phyloP scores from a whole-genome alignment of 169 alveolate genomes.

The Plasmodium berghei region DNA sequence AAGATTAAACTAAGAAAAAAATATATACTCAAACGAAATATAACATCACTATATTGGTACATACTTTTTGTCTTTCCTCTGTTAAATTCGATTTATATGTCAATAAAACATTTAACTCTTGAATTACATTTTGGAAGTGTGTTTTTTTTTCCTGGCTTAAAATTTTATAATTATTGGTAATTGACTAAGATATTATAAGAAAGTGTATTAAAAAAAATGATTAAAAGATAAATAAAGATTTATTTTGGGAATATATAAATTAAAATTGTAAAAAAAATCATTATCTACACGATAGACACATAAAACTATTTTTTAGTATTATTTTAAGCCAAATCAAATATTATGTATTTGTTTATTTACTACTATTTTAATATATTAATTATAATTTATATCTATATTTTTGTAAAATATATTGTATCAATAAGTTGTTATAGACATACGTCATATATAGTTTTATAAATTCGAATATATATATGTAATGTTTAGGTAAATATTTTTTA shows the following conservation, averaged over 20 bases:
- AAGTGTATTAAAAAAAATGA: background rate
- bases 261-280: too few species aligned
- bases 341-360: too few species aligned
- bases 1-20: constrained; percentile 13
- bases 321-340: too few species aligned
- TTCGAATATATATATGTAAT: too few species aligned
- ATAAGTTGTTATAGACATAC: too few species aligned
- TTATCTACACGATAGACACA: too few species aligned
- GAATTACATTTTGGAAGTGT: constrained; percentile 35
- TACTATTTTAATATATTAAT: too few species aligned
- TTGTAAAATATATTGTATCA: too few species aligned
- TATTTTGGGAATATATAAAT: background rate
- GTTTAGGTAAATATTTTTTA: too few species aligned
- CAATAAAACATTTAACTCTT: constrained; percentile 56
- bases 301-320: too few species aligned
- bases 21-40: background rate
- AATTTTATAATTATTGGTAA: constrained; percentile 30
- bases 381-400: too few species aligned
- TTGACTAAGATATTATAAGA: constrained; percentile 24
- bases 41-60: background rate
- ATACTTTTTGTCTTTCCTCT: constrained; percentile 67
- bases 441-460: too few species aligned
- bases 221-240: background rate
- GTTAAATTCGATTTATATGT: constrained; percentile 32
- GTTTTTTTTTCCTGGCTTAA: constrained; percentile 54